Evolutionary conservation across 1,284 basidiomycete genomes (phyloP).

Genomic region (Leccinum angustisporum): DNA sequence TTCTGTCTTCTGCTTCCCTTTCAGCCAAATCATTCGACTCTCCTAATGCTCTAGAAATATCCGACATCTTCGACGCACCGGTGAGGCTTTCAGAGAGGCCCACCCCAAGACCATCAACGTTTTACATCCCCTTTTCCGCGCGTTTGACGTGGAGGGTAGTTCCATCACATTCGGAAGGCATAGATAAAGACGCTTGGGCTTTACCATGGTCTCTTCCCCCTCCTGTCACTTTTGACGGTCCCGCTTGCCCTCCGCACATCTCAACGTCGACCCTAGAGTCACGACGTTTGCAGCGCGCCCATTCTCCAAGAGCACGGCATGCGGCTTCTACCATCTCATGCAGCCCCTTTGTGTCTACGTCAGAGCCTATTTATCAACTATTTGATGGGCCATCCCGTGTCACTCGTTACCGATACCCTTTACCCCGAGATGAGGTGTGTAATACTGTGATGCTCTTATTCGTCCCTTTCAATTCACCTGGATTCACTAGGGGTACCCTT

Average conservation of each 20-base stretch:
- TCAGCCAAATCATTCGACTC: constrained; percentile 4
- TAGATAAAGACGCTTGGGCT: constrained; percentile 7
- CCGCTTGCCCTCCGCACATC: constrained; percentile 39
- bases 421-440: constrained; percentile 19
- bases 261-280: constrained; percentile 20
- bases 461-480: background rate
- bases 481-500: constrained; percentile 4
- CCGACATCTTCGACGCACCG: constrained; percentile 47
- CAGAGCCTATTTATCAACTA: constrained; percentile 33
- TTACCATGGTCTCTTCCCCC: constrained; percentile 37
- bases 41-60: constrained; percentile 17
- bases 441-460: background rate
- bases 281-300: constrained; percentile 18
- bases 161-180: background rate
- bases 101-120: background rate
- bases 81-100: constrained; percentile 33
- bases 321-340: constrained; percentile 15
- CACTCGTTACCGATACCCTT: constrained; percentile 22
- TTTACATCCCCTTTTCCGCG: background rate
- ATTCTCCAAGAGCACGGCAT: background rate
- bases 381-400: constrained; percentile 46
- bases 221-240: constrained; percentile 46
- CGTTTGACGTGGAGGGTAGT: background rate
- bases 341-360: constrained; percentile 4
- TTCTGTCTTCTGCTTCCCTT: constrained; percentile 8